Conservation (phyloP, 2,329 filamentous ascomycete species). For the Penicillium sp. region DNA sequence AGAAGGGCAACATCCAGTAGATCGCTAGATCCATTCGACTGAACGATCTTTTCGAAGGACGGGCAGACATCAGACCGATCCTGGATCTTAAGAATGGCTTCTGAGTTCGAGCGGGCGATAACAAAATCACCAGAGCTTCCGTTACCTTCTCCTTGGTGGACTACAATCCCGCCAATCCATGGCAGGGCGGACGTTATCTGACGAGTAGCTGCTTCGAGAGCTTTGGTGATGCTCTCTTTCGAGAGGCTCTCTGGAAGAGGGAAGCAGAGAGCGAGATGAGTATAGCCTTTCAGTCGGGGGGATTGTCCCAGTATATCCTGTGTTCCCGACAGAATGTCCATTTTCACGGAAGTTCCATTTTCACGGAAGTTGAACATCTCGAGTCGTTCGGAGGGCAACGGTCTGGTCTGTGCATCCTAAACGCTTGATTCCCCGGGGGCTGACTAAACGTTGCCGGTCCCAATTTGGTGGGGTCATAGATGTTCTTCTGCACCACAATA, state of each 20-base stretch:
- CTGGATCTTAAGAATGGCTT: slow-evolving; percentile 5
- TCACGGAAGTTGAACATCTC: too few relatives aligned
- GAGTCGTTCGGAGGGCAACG: too few relatives aligned
- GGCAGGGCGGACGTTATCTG: slow-evolving; percentile 17
- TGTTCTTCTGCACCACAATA: too few relatives aligned
- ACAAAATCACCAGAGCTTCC: slow-evolving; percentile 4
- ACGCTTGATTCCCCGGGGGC: too few relatives aligned
- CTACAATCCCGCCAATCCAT: slow-evolving; percentile 24
- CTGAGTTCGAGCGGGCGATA: background rate
- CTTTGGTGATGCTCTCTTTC: slow-evolving; percentile 3
- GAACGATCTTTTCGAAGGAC: slow-evolving; percentile 3
- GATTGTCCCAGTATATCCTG: slow-evolving; percentile 18
- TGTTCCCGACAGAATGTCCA: slow-evolving; percentile 1
- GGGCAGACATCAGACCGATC: slow-evolving; percentile 4
- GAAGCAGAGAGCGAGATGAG: slow-evolving; percentile 14
- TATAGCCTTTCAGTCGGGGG: slow-evolving; percentile 18
- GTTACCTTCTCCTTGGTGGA: slow-evolving; percentile 16
- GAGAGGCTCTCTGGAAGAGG: background rate
- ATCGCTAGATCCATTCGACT: background rate
- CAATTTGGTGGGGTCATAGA: too few relatives aligned
- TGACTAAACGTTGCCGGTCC: too few relatives aligned
- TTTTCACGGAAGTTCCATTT: too few relatives aligned
- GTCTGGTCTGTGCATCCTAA: too few relatives aligned
- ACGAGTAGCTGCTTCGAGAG: slow-evolving; percentile 9
- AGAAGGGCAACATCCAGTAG: slow-evolving; percentile 1